Evolutionary conservation across 2,329 filamentous ascomycete species (phyloP), one percentile per base, ranked within the genome.

Genomic region (Cladosporium sp.): DNA sequence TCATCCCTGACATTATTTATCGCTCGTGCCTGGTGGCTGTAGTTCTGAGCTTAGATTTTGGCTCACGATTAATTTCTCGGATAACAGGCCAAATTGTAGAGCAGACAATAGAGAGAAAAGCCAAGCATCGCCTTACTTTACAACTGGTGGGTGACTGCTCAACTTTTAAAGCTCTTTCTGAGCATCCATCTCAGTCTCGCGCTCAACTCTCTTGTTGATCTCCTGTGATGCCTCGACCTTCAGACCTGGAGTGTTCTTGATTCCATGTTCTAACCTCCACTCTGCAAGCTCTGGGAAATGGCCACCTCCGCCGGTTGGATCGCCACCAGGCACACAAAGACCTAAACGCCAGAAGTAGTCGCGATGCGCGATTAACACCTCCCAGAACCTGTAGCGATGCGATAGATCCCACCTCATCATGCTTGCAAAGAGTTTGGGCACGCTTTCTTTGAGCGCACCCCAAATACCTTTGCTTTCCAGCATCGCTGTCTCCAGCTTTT

Each of bases 311-410:
- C 60, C 62, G 33, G 61, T 49, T 11, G 61, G 61, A 56, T 66
- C 64, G 42, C 63, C 64, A n/a, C 63, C 63, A 32, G 92, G 91
- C 2, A 96, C 76, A 72, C 93, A 98, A 32, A 97, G 74, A 0
- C 93, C 93, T 49, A 98, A 70, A 53, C 93, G 80, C 88, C 89
- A 95, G 71, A 98, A 97, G 70, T 98, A 98, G 72, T 98, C 93
- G 41, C 93, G 77, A 72, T 98, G 93, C 1, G 91, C 87, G 69
- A 95, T 95, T 65, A 97, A 85, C 9, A 96, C 74, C 70, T 95
- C 83, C 89, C 92, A 95, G n/a, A 95, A 78, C 68, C 85, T 87
- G 62, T 79, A 91, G 68, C 69, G 80, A 14, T 37, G 34, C 2
- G 34, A 14, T 9, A 37, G 4, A 37, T 37, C 34, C 34, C 34